A percentile compares a stretch with the other conserved stretches of the same genome.
Conservation (phyloP, 257 asterid species). For the Solanum megistacrolobum region DNA sequence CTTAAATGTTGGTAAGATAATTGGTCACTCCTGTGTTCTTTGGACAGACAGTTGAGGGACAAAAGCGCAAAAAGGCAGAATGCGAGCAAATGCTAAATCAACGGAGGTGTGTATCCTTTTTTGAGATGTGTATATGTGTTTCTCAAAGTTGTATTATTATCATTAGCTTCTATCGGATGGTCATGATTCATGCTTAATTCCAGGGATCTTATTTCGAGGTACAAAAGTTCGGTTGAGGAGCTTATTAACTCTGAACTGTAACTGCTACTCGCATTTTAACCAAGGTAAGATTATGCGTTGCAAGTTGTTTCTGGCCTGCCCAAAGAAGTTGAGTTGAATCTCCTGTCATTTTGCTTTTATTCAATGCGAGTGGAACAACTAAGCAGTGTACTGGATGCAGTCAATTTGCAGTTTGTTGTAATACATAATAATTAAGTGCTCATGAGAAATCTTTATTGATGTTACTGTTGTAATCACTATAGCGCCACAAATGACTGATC, state of each 20-base stretch:
- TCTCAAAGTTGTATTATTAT: neutral
- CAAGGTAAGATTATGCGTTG: neutral
- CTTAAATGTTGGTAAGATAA: neutral
- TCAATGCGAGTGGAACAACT: neutral
- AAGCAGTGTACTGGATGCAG: neutral
- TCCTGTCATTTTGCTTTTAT: neutral
- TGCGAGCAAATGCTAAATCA: constrained; percentile 41
- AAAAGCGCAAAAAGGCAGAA: constrained; percentile 56
- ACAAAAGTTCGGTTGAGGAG: constrained; percentile 59
- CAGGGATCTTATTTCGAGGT: constrained; percentile 73
- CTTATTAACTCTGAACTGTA: constrained; percentile 49
- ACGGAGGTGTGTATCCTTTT: constrained; percentile 35
- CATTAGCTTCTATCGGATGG: neutral
- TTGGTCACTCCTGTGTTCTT: neutral
- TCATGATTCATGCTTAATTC: constrained; percentile 1
- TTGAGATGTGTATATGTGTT: neutral
- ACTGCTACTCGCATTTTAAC: neutral
- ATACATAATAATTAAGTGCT: neutral
- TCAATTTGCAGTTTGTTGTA: neutral
- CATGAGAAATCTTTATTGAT: neutral
- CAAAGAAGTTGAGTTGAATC: neutral
- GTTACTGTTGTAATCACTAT: neutral
- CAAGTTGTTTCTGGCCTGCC: neutral
- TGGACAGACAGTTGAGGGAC: constrained; percentile 76
- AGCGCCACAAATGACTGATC: neutral